Base-by-base conservation (phyloP, 1,284 basidiomycete species). In the Kwoniella shivajii region DNA sequence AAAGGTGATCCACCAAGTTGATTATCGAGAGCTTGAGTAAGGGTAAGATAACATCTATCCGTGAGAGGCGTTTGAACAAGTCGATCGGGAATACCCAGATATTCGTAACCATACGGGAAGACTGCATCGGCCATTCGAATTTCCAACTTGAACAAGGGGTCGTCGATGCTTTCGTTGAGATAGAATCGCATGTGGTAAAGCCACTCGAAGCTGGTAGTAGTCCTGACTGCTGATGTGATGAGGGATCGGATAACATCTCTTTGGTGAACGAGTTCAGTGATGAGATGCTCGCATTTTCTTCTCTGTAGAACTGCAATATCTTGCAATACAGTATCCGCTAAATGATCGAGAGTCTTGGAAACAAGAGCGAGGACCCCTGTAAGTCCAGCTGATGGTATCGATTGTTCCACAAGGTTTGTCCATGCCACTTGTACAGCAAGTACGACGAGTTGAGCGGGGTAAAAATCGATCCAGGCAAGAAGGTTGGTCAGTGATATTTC, bases 101-200 rank as follows among this genome's bases (percentile, higher is more conserved):
- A 99, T 77, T 99, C 96, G 89, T 92, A 99, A 16, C 97, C 97
- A 72, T 99, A 99, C 1, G 90, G 88, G 84, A 99, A 98, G 1
- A 84, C 82, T 2, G 95, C 93, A 76, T 97, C 90, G 16, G 96
- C 95, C 67, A 91, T 90, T 57, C 85, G 86, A 61, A 97, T 88
- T 9, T 83, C 80, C 16, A 97, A 82, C 26, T 91, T 82, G 26
- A 93, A 86, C 38, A 96, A 81, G 0, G 92, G 88, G 64, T 90
- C 88, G 36, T 87, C 84, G 13, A 84, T 73, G 0, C 79, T 74
- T 14, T 82, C 81, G 68, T 96, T 87, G 43, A 96, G 83, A 75
- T 99, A 98, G 82, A 94, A 99, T 7, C 96, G 90, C 95, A 99
- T 98, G 74, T 99, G 94, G 67, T 92, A 96, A 10, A 98, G 81